phyloP scores from a whole-genome alignment of 768 basidiomycete species.

The Mycena galericulata region DNA sequence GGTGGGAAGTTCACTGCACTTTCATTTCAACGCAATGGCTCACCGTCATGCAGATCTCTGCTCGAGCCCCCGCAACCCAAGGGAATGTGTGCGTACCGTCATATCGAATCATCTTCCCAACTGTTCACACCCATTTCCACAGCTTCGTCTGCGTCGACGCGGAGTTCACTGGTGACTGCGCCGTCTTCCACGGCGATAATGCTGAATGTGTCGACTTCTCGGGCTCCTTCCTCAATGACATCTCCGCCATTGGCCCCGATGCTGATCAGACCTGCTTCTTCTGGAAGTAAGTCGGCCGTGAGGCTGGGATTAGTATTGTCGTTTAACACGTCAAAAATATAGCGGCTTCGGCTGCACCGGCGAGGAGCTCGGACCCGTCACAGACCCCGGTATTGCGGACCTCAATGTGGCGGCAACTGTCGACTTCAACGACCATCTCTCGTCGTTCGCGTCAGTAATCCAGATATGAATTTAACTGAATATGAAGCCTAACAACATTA shows the following conservation, averaged over 20 bases:
- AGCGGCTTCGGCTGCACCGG: neutral
- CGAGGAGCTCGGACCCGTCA: neutral
- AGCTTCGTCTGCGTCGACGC: slow-evolving; percentile 8
- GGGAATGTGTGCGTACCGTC: slow-evolving; percentile 2
- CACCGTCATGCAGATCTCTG: neutral
- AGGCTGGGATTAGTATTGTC: neutral
- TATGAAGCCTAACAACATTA: neutral
- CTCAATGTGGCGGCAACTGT: neutral
- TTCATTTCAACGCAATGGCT: neutral
- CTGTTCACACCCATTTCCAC: neutral
- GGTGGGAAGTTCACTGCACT: too few relatives aligned
- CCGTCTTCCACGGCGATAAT: neutral
- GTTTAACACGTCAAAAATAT: neutral
- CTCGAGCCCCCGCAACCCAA: neutral
- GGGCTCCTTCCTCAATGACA: neutral
- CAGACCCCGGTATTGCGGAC: slow-evolving; percentile 1
- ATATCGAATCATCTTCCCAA: neutral
- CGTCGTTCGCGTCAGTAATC: neutral
- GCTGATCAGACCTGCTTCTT: slow-evolving; percentile 13
- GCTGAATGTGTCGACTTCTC: neutral
- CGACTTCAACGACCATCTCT: slow-evolving; percentile 3
- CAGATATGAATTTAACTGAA: neutral
- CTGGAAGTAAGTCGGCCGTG: neutral
- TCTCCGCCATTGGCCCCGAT: slow-evolving; percentile 2
- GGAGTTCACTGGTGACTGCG: neutral